These are phyloP conservation scores for Starmera amethionina DNA, from an alignment of 805 yeast genomes.

Conservation along the genomic window DNA sequence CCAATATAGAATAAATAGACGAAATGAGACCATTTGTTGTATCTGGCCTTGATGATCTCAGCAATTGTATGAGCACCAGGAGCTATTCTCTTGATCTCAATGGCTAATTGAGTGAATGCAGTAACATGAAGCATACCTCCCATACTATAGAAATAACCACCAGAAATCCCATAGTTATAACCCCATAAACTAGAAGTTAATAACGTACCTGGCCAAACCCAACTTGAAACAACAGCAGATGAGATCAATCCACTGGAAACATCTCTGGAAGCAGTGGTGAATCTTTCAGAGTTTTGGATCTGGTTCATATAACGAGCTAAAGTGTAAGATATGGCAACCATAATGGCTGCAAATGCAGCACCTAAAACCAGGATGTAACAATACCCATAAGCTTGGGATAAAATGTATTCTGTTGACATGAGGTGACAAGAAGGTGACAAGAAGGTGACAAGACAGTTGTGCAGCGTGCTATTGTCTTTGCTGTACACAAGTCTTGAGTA, in stretches of 20 bases:
- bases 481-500: too few species aligned
- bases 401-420: not conserved
- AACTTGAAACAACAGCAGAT: constrained; percentile 33
- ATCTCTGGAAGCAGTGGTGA: constrained; percentile 30
- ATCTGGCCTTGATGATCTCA: constrained; percentile 25
- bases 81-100: constrained; percentile 29
- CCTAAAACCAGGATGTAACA: constrained; percentile 32
- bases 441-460: too few species aligned
- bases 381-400: not conserved
- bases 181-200: constrained; percentile 29
- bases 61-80: constrained; percentile 30
- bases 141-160: constrained; percentile 25
- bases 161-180: constrained; percentile 33
- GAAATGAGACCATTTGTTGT: constrained; percentile 24
- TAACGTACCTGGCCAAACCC: constrained; percentile 39
- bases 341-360: constrained; percentile 30
- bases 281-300: constrained; percentile 30
- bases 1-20: constrained; percentile 23
- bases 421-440: too few species aligned
- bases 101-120: constrained; percentile 26
- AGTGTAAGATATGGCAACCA: constrained; percentile 23
- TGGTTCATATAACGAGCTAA: constrained; percentile 27
- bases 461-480: too few species aligned
- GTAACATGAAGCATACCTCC: constrained; percentile 26
- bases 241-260: constrained; percentile 33